Conservation (phyloP, 2,329 filamentous ascomycete species). For the Aspergillus hiratsukae region DNA sequence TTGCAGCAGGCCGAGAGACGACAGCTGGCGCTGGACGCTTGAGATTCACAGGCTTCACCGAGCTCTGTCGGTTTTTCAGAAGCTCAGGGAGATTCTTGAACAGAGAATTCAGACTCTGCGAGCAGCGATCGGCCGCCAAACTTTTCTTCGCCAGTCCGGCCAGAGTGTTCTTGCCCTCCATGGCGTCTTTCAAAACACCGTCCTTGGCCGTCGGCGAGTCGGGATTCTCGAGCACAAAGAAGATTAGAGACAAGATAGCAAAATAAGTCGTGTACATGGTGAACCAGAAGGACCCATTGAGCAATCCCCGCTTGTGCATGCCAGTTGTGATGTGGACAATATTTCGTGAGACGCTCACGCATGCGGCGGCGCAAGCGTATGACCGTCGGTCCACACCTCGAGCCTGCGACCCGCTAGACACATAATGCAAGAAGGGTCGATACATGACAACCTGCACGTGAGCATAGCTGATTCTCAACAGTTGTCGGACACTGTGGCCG, state of each 20-base stretch:
- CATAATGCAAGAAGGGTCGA: conserved; percentile 62
- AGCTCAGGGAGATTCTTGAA: conserved; percentile 79
- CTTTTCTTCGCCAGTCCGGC: conserved; percentile 75
- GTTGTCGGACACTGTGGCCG: conserved; percentile 49
- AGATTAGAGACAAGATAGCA: conserved; percentile 60
- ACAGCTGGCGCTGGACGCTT: conserved; percentile 42
- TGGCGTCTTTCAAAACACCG: conserved; percentile 72
- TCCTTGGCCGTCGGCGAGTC: conserved; percentile 62
- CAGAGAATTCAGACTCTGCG: conserved; percentile 66
- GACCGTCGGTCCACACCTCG: conserved; percentile 56
- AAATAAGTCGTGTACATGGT: conserved; percentile 67
- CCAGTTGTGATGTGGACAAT: conserved; percentile 62
- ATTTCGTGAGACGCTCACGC: conserved; percentile 62
- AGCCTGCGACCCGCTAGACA: conserved; percentile 48
- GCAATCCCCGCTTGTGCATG: conserved; percentile 58
- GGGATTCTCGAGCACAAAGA: conserved; percentile 62
- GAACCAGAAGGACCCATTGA: conserved; percentile 64
- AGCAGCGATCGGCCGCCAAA: conserved; percentile 83
- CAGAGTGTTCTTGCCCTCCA: conserved; percentile 78
- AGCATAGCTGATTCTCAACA: conserved; percentile 60
- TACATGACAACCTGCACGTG: conserved; percentile 63
- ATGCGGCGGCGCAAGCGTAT: conserved; percentile 62
- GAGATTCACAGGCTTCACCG: conserved; percentile 44
- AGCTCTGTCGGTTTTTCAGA: conserved; percentile 54
- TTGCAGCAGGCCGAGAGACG: conserved; percentile 8